These are phyloP conservation scores for Heterobasidion occidentale DNA, from an alignment of 1,284 basidiomycete species.

Conservation along the genomic window DNA sequence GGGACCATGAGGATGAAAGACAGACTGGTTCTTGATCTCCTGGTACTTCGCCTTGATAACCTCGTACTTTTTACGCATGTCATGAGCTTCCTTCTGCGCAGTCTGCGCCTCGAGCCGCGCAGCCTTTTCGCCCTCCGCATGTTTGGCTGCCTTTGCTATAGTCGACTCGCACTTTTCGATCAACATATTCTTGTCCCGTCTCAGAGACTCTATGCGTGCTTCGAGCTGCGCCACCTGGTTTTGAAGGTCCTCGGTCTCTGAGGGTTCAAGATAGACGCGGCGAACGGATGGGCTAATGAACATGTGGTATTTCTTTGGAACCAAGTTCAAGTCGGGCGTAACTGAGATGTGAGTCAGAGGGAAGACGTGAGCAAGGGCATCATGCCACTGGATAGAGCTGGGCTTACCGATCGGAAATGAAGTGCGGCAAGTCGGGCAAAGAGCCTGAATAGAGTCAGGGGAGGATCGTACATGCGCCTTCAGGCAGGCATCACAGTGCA, in stretches of 20 bases:
- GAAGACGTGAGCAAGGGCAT: background rate
- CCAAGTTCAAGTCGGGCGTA: conserved; percentile 35
- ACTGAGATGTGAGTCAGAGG: conserved; percentile 16
- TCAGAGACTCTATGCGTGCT: conserved; percentile 16
- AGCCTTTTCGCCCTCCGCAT: conserved; percentile 26
- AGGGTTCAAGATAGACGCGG: conserved; percentile 44
- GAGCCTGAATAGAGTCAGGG: conserved; percentile 29
- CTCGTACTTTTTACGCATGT: conserved; percentile 24
- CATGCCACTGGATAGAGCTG: background rate
- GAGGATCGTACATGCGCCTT: conserved; percentile 35
- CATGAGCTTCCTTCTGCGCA: conserved; percentile 18
- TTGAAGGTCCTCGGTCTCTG: conserved; percentile 18
- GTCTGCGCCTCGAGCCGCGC: conserved; percentile 20
- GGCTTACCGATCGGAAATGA: conserved; percentile 43
- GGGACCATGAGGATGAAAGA: background rate
- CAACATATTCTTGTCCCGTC: conserved; percentile 32
- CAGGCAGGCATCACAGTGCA: conserved; percentile 54
- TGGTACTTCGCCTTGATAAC: conserved; percentile 19
- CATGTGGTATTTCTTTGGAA: conserved; percentile 52
- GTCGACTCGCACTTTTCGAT: conserved; percentile 30
- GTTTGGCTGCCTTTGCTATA: conserved; percentile 21
- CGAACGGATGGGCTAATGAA: conserved; percentile 49
- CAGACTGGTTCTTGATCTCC: conserved; percentile 15
- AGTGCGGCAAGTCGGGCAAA: conserved; percentile 54
- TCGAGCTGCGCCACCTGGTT: conserved; percentile 24